phyloP scores from a whole-genome alignment of 768 basidiomycete genomes.

The Lentinula lateritia region DNA sequence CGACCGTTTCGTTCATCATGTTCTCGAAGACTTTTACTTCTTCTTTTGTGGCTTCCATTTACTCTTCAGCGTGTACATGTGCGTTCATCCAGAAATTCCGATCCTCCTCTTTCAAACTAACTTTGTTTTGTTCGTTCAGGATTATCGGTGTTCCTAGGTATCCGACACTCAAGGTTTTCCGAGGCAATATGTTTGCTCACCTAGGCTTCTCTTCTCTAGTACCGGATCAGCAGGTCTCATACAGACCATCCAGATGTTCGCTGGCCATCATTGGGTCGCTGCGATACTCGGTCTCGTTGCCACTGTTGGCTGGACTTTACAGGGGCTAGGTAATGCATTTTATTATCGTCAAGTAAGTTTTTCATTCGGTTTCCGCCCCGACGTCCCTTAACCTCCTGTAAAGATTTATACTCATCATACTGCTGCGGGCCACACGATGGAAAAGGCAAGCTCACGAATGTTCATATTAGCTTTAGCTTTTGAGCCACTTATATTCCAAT shows the following conservation, averaged over 20 bases:
- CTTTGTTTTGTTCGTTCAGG: conserved; percentile 38
- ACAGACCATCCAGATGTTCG: conserved; percentile 82
- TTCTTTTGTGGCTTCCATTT: conserved; percentile 96
- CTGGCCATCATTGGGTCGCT: conserved; percentile 64
- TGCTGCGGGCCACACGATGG: conserved; percentile 82
- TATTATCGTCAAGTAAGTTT: conserved; percentile 70
- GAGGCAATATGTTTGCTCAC: conserved; percentile 19
- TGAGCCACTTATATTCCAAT: conserved; percentile 3
- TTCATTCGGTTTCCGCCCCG: conserved; percentile 7
- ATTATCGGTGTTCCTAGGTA: conserved; percentile 90
- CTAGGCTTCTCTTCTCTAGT: conserved; percentile 29
- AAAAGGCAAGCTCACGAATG: conserved; percentile 49
- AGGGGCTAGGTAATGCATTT: conserved; percentile 75
- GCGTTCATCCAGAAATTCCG: conserved; percentile 23
- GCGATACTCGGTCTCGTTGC: conserved; percentile 78
- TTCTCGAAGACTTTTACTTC: conserved; percentile 80
- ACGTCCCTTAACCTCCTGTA: conserved; percentile 9
- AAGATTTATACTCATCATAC: conserved; percentile 77
- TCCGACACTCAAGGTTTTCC: conserved; percentile 16
- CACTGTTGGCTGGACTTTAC: conserved; percentile 82
- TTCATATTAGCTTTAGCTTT: conserved; percentile 14
- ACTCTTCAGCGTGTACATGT: conserved; percentile 90
- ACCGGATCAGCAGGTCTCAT: conserved; percentile 96
- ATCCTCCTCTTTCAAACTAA: conserved; percentile 14
- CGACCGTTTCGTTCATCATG: conserved; percentile 21